Conservation (phyloP, 2,329 filamentous ascomycete genomes). For the Hysterium pulicare region DNA sequence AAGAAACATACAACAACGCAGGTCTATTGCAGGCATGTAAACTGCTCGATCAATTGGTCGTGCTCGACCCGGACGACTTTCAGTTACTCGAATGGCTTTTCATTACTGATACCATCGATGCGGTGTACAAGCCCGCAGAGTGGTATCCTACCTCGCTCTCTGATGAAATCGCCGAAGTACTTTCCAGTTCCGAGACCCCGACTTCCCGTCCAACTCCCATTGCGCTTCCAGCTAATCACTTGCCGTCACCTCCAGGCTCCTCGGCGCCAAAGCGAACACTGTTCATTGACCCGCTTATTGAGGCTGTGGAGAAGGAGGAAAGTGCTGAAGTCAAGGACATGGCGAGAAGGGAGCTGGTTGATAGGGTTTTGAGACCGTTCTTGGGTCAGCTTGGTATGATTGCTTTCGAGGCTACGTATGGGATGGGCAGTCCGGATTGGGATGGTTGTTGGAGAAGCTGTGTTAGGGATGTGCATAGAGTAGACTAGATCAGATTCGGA, state of each 20-base stretch:
- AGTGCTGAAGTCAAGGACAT: constrained; percentile 50
- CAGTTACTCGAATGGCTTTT: constrained; percentile 98
- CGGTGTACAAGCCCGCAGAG: constrained; percentile 74
- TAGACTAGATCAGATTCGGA: not conserved
- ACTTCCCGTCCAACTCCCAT: constrained; percentile 29
- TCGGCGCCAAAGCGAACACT: constrained; percentile 31
- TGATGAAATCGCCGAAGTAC: constrained; percentile 77
- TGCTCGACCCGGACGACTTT: constrained; percentile 88
- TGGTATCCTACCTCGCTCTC: constrained; percentile 72
- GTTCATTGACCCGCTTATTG: constrained; percentile 43
- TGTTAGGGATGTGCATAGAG: constrained; percentile 11
- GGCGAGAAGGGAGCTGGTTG: constrained; percentile 61
- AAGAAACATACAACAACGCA: constrained; percentile 72
- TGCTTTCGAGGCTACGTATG: constrained; percentile 89
- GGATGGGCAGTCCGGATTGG: constrained; percentile 58
- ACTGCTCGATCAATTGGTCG: constrained; percentile 82
- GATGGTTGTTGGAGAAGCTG: constrained; percentile 30
- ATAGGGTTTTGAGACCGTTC: constrained; percentile 79
- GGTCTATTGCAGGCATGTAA: constrained; percentile 90
- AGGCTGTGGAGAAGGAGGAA: constrained; percentile 31
- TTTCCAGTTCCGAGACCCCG: constrained; percentile 40
- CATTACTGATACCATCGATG: constrained; percentile 93
- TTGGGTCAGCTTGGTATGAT: constrained; percentile 89
- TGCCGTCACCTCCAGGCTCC: not conserved
- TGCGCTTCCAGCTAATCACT: not conserved